Evolutionary conservation across 805 yeast species (phyloP).

Genomic region (Cyberlindnera veronae): DNA sequence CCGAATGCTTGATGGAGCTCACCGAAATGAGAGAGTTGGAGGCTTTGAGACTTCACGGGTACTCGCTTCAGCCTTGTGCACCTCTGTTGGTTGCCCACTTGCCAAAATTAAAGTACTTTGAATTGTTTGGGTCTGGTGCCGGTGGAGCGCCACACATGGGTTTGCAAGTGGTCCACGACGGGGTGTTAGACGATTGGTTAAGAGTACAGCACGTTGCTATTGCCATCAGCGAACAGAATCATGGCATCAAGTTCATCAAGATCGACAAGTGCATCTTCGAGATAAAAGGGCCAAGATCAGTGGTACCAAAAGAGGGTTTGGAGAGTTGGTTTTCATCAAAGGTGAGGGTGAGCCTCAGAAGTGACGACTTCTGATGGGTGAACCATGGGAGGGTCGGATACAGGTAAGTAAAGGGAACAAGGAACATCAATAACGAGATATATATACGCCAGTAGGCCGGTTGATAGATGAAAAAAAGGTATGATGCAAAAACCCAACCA

Average conservation of each 20-base stretch:
- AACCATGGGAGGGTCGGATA: too few relatives aligned
- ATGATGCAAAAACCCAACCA: too few relatives aligned
- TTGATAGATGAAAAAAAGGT: too few relatives aligned
- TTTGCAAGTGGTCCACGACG: constrained; percentile 49
- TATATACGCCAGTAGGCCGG: too few relatives aligned
- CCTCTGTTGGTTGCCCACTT: constrained; percentile 29
- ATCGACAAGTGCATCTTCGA: constrained; percentile 50
- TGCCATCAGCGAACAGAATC: constrained; percentile 32
- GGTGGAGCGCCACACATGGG: constrained; percentile 56
- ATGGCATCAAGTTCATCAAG: constrained; percentile 38
- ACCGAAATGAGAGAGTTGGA: constrained; percentile 27
- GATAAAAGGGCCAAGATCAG: constrained; percentile 22
- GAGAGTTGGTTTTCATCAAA: constrained; percentile 43
- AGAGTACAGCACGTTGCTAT: constrained; percentile 52
- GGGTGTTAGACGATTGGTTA: constrained; percentile 54
- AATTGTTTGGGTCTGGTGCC: constrained; percentile 47
- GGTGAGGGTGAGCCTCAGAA: constrained; percentile 29
- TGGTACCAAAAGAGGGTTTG: constrained; percentile 43
- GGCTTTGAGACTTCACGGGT: constrained; percentile 40
- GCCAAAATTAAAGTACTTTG: constrained; percentile 32
- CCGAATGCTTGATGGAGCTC: constrained; percentile 21
- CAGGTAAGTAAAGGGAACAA: too few relatives aligned
- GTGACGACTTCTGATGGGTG: constrained; percentile 5
- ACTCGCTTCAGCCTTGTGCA: constrained; percentile 29
- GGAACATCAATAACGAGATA: background rate